Evolutionary conservation across 2,329 filamentous ascomycete genomes (phyloP).

Genomic region (Epichloe sp.): DNA sequence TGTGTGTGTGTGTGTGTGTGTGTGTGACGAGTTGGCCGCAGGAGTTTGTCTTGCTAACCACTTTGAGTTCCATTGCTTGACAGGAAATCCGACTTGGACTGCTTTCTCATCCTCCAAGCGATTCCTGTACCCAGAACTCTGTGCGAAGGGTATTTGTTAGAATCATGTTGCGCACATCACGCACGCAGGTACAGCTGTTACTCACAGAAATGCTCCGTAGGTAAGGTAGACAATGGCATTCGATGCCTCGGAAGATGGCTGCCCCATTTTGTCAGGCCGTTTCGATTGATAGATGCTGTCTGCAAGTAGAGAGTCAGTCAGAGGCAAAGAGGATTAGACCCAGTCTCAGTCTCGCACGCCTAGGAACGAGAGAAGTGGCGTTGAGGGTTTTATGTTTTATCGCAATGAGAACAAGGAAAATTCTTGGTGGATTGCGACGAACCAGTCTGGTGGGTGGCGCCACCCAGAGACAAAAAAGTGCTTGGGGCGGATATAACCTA

Average conservation of each 20-base stretch:
- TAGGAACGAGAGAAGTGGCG: too few species aligned
- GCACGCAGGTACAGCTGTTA: slow-evolving; percentile 4
- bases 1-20: not conserved
- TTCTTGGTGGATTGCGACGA: not conserved
- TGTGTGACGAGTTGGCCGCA: slow-evolving; percentile 2
- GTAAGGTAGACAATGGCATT: slow-evolving; percentile 76
- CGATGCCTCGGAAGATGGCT: slow-evolving; percentile 61
- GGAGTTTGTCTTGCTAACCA: slow-evolving; percentile 40
- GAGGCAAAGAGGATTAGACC: not conserved
- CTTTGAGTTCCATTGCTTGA: slow-evolving; percentile 71
- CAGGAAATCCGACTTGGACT: slow-evolving; percentile 59
- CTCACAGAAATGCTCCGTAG: slow-evolving; percentile 65
- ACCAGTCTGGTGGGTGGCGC: too few species aligned
- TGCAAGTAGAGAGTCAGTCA: not conserved
- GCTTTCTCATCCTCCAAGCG: slow-evolving; percentile 45
- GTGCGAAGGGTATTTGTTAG: slow-evolving; percentile 2
- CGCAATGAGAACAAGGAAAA: not conserved
- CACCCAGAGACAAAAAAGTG: too few species aligned
- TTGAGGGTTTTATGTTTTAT: not conserved
- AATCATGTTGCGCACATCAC: not conserved
- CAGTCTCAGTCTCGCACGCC: not conserved
- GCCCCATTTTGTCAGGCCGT: slow-evolving; percentile 43
- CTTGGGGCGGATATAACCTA: too few species aligned
- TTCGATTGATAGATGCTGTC: not conserved
- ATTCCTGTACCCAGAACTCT: slow-evolving; percentile 51